Evolutionary conservation across 768 basidiomycete species (phyloP), one percentile per base, ranked within the genome.

Genomic region (Amanita phalloides): DNA sequence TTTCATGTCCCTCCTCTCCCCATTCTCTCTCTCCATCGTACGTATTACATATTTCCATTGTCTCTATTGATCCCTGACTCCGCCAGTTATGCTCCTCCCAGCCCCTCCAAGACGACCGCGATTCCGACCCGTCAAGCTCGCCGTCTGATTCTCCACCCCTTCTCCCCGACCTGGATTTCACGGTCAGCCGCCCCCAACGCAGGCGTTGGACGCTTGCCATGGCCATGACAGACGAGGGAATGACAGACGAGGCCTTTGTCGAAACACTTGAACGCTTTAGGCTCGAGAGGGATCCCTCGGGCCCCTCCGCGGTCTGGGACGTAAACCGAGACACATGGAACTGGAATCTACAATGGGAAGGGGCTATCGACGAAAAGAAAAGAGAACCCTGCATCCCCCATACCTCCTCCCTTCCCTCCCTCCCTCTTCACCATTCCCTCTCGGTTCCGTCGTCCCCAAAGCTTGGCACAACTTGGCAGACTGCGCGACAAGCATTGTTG

Each of bases 241-340:
- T 78, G 45, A 68, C 76, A 2, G 76, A 80, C 58, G 77, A 77
- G 56, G 70, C 65, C 33, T 64, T 80, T 9, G 68, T 79, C 5
- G 64, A 72, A 45, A 67, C 67, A 44, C 65, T 80, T 23, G 78
- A 80, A 58, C 61, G 62, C 20, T 71, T 78, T 56, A 63, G 71
- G 28, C 60, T 55, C 28, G 53, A 54, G 26, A 33, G 35, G 8
- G 32, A 51, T 4, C 28, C 55, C 43, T 52, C 54, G 53, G 48
- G 17, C n/a, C 14, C 60, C 41, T 53, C 54, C 21, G 51, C 57
- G 6, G 38, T 56, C 6, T 64, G 62, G 63, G 61, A 63, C 32
- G 51, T 57, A 26, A 55, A 54, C 20, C 50, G 36, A 26, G 54
- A 55, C 32, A 49, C 43, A 9, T 52, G 51, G 51, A 52, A 52